Conservation (phyloP, 257 asterid species). For the Haberlea rhodopensis region DNA sequence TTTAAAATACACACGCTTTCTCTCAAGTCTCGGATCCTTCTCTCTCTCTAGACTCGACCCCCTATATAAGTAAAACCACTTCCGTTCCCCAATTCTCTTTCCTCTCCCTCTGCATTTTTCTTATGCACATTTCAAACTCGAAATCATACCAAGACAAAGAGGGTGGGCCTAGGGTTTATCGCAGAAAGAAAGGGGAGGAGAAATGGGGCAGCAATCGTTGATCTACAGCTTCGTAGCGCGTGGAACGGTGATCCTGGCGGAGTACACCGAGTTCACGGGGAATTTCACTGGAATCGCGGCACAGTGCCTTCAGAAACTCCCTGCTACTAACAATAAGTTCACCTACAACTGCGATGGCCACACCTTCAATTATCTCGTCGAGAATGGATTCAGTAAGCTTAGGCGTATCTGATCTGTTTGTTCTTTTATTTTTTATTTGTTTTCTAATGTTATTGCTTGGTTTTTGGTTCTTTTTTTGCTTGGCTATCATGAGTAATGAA, state of each 20-base stretch:
- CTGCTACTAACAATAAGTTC: slow-evolving; percentile 49
- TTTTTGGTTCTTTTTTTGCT: slow-evolving; percentile 10
- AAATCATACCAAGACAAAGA: neutral
- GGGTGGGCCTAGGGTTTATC: slow-evolving; percentile 22
- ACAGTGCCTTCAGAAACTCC: slow-evolving; percentile 51
- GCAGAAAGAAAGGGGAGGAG: slow-evolving; percentile 13
- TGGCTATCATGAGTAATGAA: neutral
- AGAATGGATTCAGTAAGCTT: slow-evolving; percentile 46
- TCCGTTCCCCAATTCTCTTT: too few species aligned
- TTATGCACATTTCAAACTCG: neutral
- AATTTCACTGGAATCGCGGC: slow-evolving; percentile 47
- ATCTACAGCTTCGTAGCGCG: slow-evolving; percentile 53
- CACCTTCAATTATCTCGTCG: slow-evolving; percentile 50
- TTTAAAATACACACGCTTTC: too few species aligned
- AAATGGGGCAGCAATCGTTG: slow-evolving; percentile 52
- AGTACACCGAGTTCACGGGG: slow-evolving; percentile 48
- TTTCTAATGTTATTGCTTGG: slow-evolving; percentile 3
- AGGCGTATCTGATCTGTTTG: slow-evolving; percentile 21
- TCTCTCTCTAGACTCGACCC: too few species aligned
- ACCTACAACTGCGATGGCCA: slow-evolving; percentile 52
- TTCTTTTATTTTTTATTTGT: slow-evolving; percentile 8
- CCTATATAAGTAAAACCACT: too few species aligned
- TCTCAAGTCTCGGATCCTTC: too few species aligned
- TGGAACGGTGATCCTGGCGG: slow-evolving; percentile 47
- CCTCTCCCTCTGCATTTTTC: slow-evolving; percentile 22